Evolutionary conservation across 148 eudicot genomes (phyloP).

Genomic region (Vaccinium myrtillus): DNA sequence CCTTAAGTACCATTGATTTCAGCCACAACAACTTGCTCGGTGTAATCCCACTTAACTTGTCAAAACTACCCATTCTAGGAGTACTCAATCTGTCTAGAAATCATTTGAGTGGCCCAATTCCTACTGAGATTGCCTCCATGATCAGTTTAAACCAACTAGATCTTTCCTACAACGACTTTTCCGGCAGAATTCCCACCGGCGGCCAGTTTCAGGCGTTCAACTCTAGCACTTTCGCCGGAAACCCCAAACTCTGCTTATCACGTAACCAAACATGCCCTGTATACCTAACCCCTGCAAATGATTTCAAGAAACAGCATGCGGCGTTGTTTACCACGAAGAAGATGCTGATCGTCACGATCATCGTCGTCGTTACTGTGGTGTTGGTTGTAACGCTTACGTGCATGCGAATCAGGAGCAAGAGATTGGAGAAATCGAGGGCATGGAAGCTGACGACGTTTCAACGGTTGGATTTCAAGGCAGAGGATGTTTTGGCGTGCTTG

Average conservation of each 20-base stretch:
- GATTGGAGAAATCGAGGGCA: constrained; percentile 37
- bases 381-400: constrained; percentile 19
- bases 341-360: constrained; percentile 25
- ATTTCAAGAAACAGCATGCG: constrained; percentile 6
- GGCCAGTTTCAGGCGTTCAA: constrained; percentile 48
- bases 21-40: constrained; percentile 45
- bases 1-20: constrained; percentile 41
- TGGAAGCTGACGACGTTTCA: constrained; percentile 89
- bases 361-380: constrained; percentile 26
- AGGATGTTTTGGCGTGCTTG: constrained; percentile 65
- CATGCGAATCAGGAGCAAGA: constrained; percentile 33
- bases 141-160: constrained; percentile 37
- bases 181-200: constrained; percentile 37
- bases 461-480: constrained; percentile 60
- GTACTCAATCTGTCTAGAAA: constrained; percentile 41
- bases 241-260: constrained; percentile 46
- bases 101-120: constrained; percentile 46
- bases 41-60: constrained; percentile 35
- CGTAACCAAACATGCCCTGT: constrained; percentile 35
- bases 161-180: constrained; percentile 49
- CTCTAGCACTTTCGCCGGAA: constrained; percentile 40
- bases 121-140: constrained; percentile 28
- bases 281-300: constrained; percentile 8
- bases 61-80: constrained; percentile 24
- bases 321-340: constrained; percentile 29